Evolutionary conservation across 2,329 filamentous ascomycete genomes (phyloP).

Genomic region (Fusarium circinatum): DNA sequence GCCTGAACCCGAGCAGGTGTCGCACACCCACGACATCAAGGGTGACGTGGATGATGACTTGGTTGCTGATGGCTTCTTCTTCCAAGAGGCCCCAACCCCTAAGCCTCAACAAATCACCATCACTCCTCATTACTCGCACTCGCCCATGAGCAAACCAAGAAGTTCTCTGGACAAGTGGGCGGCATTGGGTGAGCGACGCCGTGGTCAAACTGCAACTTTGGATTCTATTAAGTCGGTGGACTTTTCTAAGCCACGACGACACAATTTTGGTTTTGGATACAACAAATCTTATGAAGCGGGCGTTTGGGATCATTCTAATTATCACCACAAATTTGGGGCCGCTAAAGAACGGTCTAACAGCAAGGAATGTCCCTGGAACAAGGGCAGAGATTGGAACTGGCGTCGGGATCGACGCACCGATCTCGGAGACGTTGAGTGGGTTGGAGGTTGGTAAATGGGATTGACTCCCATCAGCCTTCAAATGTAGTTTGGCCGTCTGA

Average conservation of each 20-base stretch:
- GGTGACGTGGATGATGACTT: slow-evolving; percentile 71
- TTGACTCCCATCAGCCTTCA: slow-evolving; percentile 58
- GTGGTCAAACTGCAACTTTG: slow-evolving; percentile 65
- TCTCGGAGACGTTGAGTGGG: slow-evolving; percentile 89
- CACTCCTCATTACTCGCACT: slow-evolving; percentile 69
- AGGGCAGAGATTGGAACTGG: slow-evolving; percentile 70
- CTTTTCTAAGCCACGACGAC: slow-evolving; percentile 58
- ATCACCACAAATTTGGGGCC: slow-evolving; percentile 46
- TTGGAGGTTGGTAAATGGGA: slow-evolving; percentile 85
- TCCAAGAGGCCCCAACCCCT: slow-evolving; percentile 68
- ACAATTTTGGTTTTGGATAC: slow-evolving; percentile 57
- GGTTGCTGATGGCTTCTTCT: slow-evolving; percentile 77
- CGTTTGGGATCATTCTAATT: slow-evolving; percentile 58
- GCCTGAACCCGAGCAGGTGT: slow-evolving; percentile 23
- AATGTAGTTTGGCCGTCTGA: slow-evolving; percentile 66
- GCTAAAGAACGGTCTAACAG: slow-evolving; percentile 54
- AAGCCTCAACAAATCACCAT: slow-evolving; percentile 49
- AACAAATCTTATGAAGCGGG: slow-evolving; percentile 61
- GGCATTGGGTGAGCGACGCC: slow-evolving; percentile 83
- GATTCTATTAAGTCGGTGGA: slow-evolving; percentile 63
- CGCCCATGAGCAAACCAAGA: slow-evolving; percentile 72
- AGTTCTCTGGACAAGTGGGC: slow-evolving; percentile 84
- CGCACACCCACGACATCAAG: slow-evolving; percentile 50
- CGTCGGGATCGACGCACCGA: slow-evolving; percentile 71
- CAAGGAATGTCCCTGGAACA: slow-evolving; percentile 66